A percentile compares a stretch with the other conserved stretches of the same genome.
Evolutionary conservation across 2,329 filamentous ascomycete genomes (phyloP).

Genomic region (Botrytis fabae): DNA sequence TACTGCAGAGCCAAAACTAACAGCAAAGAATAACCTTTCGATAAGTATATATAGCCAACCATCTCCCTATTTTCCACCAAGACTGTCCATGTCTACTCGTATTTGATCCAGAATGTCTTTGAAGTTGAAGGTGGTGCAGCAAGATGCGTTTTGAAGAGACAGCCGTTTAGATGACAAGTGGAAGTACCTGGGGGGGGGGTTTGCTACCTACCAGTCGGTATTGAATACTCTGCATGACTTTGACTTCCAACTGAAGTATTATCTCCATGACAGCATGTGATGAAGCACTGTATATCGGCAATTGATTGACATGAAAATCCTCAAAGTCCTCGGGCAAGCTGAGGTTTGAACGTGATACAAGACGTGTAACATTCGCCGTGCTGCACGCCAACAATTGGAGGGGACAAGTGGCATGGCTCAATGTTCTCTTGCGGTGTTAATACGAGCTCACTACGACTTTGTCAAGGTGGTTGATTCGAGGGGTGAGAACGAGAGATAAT

Average conservation of each 20-base stretch:
- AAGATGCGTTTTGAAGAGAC: background rate
- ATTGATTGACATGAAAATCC: background rate
- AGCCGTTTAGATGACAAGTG: background rate
- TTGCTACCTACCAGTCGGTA: background rate
- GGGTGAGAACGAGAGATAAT: background rate
- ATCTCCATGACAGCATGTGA: background rate
- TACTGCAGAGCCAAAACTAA: background rate
- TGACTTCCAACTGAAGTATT: background rate
- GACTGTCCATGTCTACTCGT: background rate
- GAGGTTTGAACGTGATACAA: slow-evolving; percentile 1
- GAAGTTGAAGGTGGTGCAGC: background rate
- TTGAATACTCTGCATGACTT: background rate
- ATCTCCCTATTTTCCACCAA: background rate
- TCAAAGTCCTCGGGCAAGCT: background rate
- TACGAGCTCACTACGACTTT: slow-evolving; percentile 3
- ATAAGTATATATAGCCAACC: background rate
- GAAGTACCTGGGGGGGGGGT: background rate
- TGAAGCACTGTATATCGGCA: background rate
- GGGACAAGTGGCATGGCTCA: background rate
- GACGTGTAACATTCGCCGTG: background rate
- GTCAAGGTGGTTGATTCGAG: background rate
- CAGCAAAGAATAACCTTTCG: background rate
- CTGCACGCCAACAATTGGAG: background rate
- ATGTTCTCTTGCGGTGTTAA: background rate
- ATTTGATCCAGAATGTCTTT: background rate